Conservation (phyloP, 768 basidiomycete species). For the Suillus bovinus region DNA sequence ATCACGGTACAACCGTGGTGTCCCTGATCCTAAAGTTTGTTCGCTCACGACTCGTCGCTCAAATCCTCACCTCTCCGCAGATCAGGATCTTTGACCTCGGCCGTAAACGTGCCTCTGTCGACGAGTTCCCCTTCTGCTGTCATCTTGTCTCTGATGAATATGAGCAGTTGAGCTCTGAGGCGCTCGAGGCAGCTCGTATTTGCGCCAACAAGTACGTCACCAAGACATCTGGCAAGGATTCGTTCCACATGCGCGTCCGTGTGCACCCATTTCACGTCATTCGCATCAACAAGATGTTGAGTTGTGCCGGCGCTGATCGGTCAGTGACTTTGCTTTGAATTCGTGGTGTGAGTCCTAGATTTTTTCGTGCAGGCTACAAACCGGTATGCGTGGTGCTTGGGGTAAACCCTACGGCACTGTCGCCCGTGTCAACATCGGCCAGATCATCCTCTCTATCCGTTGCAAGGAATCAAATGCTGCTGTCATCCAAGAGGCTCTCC, state of each 20-base stretch:
- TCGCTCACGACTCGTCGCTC: not conserved
- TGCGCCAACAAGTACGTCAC: conserved; percentile 99
- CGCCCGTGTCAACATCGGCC: conserved; percentile 96
- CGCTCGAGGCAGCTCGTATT: conserved; percentile 97
- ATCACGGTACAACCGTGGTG: conserved; percentile 97
- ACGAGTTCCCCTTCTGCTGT: conserved; percentile 98
- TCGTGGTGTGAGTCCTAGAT: not conserved
- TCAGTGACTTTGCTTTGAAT: conserved; percentile 35
- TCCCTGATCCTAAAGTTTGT: conserved; percentile 88
- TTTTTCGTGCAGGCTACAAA: conserved; percentile 64
- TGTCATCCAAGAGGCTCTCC: conserved; percentile 96
- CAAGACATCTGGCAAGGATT: conserved; percentile 97
- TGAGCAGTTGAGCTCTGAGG: conserved; percentile 95
- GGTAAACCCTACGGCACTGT: conserved; percentile 99
- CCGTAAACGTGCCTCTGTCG: conserved; percentile 94
- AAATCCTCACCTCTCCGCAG: conserved; percentile 39
- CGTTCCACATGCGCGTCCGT: conserved; percentile 97
- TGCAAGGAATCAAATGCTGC: conserved; percentile 86
- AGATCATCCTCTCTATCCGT: conserved; percentile 91
- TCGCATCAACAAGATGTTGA: conserved; percentile 99
- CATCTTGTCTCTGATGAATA: conserved; percentile 99
- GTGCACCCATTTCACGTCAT: conserved; percentile 99
- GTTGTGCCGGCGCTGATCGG: conserved; percentile 98
- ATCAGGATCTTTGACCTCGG: conserved; percentile 97
- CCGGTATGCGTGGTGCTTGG: conserved; percentile 99